Percentiles rank a stretch among this genome's conserved stretches.
Conservation (phyloP, 2,329 filamentous ascomycete genomes). For the Penicillium hordei region DNA sequence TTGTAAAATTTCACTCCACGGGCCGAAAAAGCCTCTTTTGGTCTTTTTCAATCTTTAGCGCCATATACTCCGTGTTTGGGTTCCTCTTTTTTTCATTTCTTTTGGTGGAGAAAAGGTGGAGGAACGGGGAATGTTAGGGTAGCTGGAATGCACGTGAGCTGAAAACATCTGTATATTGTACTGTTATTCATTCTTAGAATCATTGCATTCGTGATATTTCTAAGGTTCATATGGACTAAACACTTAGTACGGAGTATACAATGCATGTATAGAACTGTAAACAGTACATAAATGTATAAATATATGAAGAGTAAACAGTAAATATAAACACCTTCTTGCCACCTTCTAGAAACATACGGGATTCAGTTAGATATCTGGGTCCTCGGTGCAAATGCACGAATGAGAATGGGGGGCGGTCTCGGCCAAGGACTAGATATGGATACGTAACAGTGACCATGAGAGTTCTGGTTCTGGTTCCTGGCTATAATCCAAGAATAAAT, state of each 20-base stretch:
- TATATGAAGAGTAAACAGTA: conserved; percentile 1
- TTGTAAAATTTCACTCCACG: conserved; percentile 27
- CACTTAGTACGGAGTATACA: neutral
- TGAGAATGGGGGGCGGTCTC: conserved; percentile 14
- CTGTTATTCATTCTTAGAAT: neutral
- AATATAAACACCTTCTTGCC: conserved; percentile 14
- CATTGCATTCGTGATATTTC: neutral
- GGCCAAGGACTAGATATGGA: no score
- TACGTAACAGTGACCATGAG: conserved; percentile 5
- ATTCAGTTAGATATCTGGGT: conserved; percentile 16
- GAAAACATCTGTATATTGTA: neutral
- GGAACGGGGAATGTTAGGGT: conserved; percentile 13
- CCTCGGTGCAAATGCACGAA: conserved; percentile 11
- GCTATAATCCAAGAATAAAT: conserved; percentile 1
- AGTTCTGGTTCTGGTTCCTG: neutral
- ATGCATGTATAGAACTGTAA: neutral
- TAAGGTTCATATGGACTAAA: neutral
- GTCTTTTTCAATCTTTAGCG: conserved; percentile 2
- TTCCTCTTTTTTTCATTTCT: conserved; percentile 6
- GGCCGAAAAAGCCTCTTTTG: conserved; percentile 7
- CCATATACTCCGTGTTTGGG: conserved; percentile 25
- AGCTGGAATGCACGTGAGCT: conserved; percentile 21
- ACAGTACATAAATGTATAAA: conserved; percentile 2
- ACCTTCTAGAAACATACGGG: conserved; percentile 27
- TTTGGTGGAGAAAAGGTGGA: conserved; percentile 30